Evolutionary conservation across 345 rosid species (phyloP), one percentile per base, ranked within the genome.

Genomic region (Lepidium sativum): DNA sequence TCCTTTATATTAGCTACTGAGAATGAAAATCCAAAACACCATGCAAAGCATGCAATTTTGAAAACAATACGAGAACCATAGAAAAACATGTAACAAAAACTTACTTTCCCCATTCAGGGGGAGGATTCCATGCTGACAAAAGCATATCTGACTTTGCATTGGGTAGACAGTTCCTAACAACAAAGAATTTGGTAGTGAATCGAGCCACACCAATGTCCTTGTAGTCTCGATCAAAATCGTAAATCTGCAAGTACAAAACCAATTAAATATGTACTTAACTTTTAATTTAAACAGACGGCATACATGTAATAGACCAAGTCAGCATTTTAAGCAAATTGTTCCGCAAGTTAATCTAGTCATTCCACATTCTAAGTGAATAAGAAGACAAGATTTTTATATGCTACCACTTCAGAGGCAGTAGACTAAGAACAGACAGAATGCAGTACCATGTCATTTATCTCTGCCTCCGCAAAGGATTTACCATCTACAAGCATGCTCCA

Each of bases 401-500:
- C 31, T 37, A 41, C 2, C 32, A 53, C 17, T 64, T 27, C 10
- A 48, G 7, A 39, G 20, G 35, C 50, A 14, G 5, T 43, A 8
- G 15, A 55, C 44, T 43, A 25, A 12, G 17, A 45, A 37, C 7
- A 44, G 25, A 55, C 40, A 47, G 39, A 68, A 56, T 33, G 48
- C 17, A 18, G 74, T 71, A 94, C 99, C 97, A 94, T 79, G 81
- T 94, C 97, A 83, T 85, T 94, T 77, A 94, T 94, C 86, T 94
- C 97, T 49, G 97, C 95, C 79, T 94, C 99, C 15, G 99, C 99
- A 84, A 94, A 90, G 60, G 97, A 72, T 88, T 94, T 94, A 47
- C 96, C 96, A 78, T 94, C 99, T 58, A 88, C 74, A 69, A 94
- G 95, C 99, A 94, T 94, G 77, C 83, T 83, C 99, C 99, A 94